These are phyloP conservation scores for Cordyceps javanica DNA, from an alignment of 2,329 filamentous ascomycete genomes.

Conservation along the genomic window DNA sequence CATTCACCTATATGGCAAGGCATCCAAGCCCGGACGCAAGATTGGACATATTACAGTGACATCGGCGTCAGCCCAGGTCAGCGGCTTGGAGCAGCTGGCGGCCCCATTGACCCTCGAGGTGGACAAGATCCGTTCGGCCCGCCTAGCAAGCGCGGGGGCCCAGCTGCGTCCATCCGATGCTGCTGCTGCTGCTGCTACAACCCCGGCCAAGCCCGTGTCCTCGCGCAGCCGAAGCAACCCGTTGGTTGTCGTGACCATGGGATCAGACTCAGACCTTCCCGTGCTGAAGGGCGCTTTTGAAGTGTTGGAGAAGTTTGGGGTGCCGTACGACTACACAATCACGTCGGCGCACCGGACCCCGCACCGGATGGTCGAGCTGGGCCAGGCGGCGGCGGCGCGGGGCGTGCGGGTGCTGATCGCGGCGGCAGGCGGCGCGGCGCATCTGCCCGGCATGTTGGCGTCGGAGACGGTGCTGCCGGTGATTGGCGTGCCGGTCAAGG, in stretches of 20 bases:
- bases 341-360: slow-evolving; percentile 77
- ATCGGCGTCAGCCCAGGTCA: slow-evolving; percentile 53
- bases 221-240: slow-evolving; percentile 35
- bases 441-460: slow-evolving; percentile 69
- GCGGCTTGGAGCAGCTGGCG: slow-evolving; percentile 53
- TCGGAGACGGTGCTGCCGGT: slow-evolving; percentile 67
- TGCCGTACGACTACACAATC: slow-evolving; percentile 67
- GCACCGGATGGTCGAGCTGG: slow-evolving; percentile 61
- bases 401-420: slow-evolving; percentile 71
- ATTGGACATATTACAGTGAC: slow-evolving; percentile 92
- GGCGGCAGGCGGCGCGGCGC: slow-evolving; percentile 67
- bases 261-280: slow-evolving; percentile 70
- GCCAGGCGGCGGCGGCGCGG: slow-evolving; percentile 53
- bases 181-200: slow-evolving; percentile 2
- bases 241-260: slow-evolving; percentile 74
- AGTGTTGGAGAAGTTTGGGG: slow-evolving; percentile 61
- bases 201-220: slow-evolving; percentile 10
- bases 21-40: slow-evolving; percentile 79
- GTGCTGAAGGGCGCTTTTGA: slow-evolving; percentile 61
- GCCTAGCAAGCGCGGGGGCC: slow-evolving; percentile 36
- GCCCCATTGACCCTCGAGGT: slow-evolving; percentile 63
- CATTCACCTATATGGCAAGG: slow-evolving; percentile 90
- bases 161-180: slow-evolving; percentile 28
- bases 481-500: slow-evolving; percentile 72
- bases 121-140: slow-evolving; percentile 52